These are phyloP conservation scores for Ulvella scutata DNA, from an alignment of 139 green algal species.

Conservation along the genomic window DNA sequence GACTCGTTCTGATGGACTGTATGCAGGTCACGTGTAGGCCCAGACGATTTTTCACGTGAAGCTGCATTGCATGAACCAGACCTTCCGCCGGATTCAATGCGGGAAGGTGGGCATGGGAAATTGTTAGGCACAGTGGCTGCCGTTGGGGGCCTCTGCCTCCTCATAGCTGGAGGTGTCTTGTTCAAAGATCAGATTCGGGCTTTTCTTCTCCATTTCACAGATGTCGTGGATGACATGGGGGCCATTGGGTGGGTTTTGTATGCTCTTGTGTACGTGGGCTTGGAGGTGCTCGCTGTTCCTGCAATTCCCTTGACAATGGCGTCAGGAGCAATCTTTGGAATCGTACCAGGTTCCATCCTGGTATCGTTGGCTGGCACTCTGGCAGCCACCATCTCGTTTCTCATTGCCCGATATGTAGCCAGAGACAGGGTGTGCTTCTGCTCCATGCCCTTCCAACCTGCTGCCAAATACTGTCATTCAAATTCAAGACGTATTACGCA, in stretches of 20 bases:
- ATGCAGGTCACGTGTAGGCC: too few species aligned
- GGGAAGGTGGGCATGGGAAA: background rate
- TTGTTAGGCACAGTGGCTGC: background rate
- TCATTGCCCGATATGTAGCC: conserved; percentile 81
- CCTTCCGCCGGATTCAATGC: too few species aligned
- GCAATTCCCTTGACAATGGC: conserved; percentile 85
- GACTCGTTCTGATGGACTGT: too few species aligned
- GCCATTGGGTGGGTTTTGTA: conserved; percentile 49
- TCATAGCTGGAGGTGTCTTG: conserved; percentile 17
- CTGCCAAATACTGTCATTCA: too few species aligned
- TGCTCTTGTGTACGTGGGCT: conserved; percentile 39
- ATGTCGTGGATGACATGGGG: conserved; percentile 50
- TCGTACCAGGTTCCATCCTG: conserved; percentile 47
- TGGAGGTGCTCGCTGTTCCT: conserved; percentile 49
- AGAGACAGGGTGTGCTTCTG: conserved; percentile 47
- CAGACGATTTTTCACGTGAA: too few species aligned
- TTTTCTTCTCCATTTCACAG: conserved; percentile 48
- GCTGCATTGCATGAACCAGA: too few species aligned
- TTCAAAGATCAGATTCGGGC: conserved; percentile 31
- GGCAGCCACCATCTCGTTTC: conserved; percentile 69
- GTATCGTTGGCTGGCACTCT: conserved; percentile 54
- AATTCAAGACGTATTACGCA: too few species aligned
- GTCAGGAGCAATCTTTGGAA: conserved; percentile 72
- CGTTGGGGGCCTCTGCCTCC: conserved; percentile 10
- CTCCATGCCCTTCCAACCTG: too few species aligned